Base-by-base conservation (phyloP, 371 early-diverging fungal species). In the Syncephalastrum sp. region DNA sequence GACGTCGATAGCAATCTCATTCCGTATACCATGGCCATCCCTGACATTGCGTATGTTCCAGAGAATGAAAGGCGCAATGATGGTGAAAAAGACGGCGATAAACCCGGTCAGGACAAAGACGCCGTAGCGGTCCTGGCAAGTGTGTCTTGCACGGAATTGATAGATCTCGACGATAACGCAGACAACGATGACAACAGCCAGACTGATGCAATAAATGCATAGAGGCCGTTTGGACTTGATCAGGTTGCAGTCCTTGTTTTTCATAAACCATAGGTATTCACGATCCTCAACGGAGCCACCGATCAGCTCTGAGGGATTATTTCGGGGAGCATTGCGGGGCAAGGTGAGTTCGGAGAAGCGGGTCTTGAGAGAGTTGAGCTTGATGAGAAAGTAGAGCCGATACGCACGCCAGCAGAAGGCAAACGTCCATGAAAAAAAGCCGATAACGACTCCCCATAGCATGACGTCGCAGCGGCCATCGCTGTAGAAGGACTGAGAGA, bases 1-100 rank as follows among this genome's bases (percentile, higher is more conserved):
- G 14, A 60, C 45, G 24, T 65, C 61, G 3, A 67, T 49, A 42
- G 68, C 54, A 14, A 77, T 50, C 49, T 77, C 78, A n/a, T 59
- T 65, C 15, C 72, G 62, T 13, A 77, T 68, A 15, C 73, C 73
- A 43, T 77, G 69, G 1, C 67, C 61, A 57, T 77, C 78, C 29
- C 59, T 23, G 23, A 53, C 54, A 3, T 60, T 19, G 8, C 63
- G 64, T 2, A 71, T 47, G 5, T 48, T 42, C 58, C 65, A 74
- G 3, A 65, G 16, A 24, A 66, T 57, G 14, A 57, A 38, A 1
- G 78, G 78, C 3, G 61, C 58, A 15, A 70, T 21, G 19, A 66
- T 5, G 13, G 47, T 24, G n/a, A 70, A 46, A 56, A 72, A 77
- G 38, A 63, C 19, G 19, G 50, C 59, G 16, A 58, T 52, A 19